Evolutionary conservation across 129 eudicot species (phyloP), one percentile per base, ranked within the genome.

Genomic region (Sambucus nigra): DNA sequence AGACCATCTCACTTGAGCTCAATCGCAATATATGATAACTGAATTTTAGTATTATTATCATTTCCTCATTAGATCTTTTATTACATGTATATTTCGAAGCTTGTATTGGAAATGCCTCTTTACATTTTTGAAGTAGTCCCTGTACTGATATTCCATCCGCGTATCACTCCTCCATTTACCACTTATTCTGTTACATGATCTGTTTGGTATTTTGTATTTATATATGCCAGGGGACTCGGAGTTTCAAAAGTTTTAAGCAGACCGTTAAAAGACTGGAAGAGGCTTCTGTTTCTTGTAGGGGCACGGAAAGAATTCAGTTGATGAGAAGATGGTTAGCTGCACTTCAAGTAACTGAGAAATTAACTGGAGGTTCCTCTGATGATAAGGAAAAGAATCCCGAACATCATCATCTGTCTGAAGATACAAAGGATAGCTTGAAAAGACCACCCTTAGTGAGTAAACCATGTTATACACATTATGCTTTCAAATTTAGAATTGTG

Each of bases 231-330:
- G 95, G 79, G 11, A 73, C 81, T 48, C 76, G 79, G 51, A 85
- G 70, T 72, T 72, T 73, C 63, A 91, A 63, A 79, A 91, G 86
- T 74, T 68, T 81, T 63, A 91, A 76, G 80, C 88, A 69, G 71
- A 80, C 98, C 15, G 81, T 82, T 66, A 91, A 73, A 74, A 76
- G 94, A 68, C 68, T 91, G 67, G 98, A 91, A 76, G 98, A 91
- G 67, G 98, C 95, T 23, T 77, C 95, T 55, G 73, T 91, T 51
- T 76, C 95, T 52, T 77, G 80, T 55, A 70, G 86, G 77, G 98
- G 95, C 57, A 74, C 79, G 41, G 98, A 91, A 61, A 81, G 98
- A 76, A 69, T 69, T 67, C 87, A 71, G 69, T 47, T 91, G 55
- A 66, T 91, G 80, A 65, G 74, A 74, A 82, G 81, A 69, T 91